Evolutionary conservation across 257 asterid genomes (phyloP).

Genomic region (Capsicum rhomboideum): DNA sequence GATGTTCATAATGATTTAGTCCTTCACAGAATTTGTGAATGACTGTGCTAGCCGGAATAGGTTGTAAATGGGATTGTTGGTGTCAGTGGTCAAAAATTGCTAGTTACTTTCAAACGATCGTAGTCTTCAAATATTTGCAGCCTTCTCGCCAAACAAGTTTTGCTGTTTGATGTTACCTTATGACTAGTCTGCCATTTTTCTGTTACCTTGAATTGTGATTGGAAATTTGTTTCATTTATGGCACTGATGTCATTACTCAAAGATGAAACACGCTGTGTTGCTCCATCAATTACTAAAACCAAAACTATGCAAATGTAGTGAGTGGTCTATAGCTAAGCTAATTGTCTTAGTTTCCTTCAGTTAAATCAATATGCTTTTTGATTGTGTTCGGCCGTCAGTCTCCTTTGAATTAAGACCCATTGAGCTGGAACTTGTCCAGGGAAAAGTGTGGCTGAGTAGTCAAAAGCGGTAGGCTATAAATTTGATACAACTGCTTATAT

Average conservation of each 20-base stretch:
- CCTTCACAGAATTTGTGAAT: constrained; percentile 22
- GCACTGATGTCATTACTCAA: neutral
- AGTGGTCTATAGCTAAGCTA: neutral
- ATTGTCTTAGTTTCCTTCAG: neutral
- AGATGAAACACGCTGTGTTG: neutral
- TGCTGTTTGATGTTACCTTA: neutral
- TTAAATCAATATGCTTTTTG: neutral
- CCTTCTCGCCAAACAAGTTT: neutral
- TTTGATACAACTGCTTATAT: neutral
- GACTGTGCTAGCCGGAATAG: neutral
- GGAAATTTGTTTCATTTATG: neutral
- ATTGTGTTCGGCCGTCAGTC: neutral
- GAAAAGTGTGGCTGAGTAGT: neutral
- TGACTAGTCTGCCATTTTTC: neutral
- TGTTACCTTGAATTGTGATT: neutral
- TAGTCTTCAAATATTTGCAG: neutral
- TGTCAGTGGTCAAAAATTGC: neutral
- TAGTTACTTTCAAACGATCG: neutral
- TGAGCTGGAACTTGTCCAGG: no score
- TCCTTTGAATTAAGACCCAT: neutral
- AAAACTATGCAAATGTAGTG: neutral
- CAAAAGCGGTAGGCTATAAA: neutral
- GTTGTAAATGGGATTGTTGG: constrained; percentile 9
- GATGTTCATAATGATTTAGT: constrained; percentile 53
- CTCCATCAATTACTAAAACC: neutral